phyloP scores from a whole-genome alignment of 257 asterid genomes.

The Coffea canephora region DNA sequence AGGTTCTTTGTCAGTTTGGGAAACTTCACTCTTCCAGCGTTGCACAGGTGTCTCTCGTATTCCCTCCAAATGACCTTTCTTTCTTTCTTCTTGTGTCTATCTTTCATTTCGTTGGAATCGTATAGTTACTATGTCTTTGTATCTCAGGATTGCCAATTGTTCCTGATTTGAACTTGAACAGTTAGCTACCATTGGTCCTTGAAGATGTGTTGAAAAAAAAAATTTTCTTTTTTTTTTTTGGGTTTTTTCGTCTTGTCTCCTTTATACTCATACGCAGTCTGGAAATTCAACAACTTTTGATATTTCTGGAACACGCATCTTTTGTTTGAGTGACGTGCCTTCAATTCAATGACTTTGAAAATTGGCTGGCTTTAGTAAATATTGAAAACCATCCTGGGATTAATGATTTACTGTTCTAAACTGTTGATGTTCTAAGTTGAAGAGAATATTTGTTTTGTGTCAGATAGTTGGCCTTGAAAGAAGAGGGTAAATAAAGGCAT shows the following conservation, averaged over 20 bases:
- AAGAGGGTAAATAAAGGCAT: neutral
- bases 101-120: neutral
- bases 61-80: neutral
- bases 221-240: too few relatives aligned
- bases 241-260: neutral
- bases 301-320: neutral
- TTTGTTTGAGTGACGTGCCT: neutral
- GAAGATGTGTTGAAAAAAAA: too few relatives aligned
- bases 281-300: neutral
- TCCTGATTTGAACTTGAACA: too few relatives aligned
- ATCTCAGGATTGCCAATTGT: too few relatives aligned
- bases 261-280: too few relatives aligned
- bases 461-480: neutral
- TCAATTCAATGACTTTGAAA: neutral
- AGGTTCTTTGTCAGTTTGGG: slow-evolving; percentile 10
- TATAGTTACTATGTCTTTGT: too few relatives aligned
- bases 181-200: too few relatives aligned
- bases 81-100: neutral
- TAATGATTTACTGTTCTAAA: neutral
- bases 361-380: neutral
- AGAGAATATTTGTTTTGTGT: neutral
- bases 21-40: neutral
- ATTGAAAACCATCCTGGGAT: neutral
- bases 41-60: slow-evolving; percentile 8
- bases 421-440: neutral